Conservation (phyloP, 148 eudicot species). For the Dianthus caryophyllus region DNA sequence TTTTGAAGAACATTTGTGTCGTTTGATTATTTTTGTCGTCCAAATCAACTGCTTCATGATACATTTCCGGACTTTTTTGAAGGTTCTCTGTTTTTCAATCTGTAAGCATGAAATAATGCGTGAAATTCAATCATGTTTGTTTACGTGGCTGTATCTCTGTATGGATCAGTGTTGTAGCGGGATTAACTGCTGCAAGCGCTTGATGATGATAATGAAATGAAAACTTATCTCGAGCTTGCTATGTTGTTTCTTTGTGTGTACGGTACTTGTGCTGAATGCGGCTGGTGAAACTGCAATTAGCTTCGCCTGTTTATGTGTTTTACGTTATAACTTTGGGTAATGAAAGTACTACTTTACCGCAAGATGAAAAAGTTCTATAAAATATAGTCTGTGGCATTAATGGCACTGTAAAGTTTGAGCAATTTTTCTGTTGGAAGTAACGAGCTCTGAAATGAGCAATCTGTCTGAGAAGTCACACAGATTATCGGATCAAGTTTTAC, state of each 20-base stretch:
- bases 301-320: not conserved
- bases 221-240: not conserved
- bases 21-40: constrained; percentile 7
- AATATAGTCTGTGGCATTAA: not conserved
- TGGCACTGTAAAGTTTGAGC: constrained; percentile 13
- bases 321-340: not conserved
- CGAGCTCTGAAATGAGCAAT: not conserved
- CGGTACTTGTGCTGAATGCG: not conserved
- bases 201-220: not conserved
- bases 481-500: no score
- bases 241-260: not conserved
- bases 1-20: constrained; percentile 4
- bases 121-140: not conserved
- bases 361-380: constrained; percentile 2
- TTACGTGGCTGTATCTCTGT: not conserved
- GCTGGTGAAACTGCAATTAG: not conserved
- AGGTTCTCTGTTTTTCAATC: not conserved
- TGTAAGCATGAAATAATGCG: constrained; percentile 10
- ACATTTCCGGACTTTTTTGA: constrained; percentile 11
- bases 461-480: no score
- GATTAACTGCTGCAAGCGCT: not conserved
- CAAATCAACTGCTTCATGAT: not conserved
- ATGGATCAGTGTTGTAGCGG: not conserved
- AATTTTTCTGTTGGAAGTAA: no score
- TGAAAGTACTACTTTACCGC: constrained; percentile 1